Percentiles rank a stretch among this genome's conserved stretches.
Evolutionary conservation across 176 grass and related monocot genomes (phyloP).

Genomic region (Hsuehochloa calcarea): DNA sequence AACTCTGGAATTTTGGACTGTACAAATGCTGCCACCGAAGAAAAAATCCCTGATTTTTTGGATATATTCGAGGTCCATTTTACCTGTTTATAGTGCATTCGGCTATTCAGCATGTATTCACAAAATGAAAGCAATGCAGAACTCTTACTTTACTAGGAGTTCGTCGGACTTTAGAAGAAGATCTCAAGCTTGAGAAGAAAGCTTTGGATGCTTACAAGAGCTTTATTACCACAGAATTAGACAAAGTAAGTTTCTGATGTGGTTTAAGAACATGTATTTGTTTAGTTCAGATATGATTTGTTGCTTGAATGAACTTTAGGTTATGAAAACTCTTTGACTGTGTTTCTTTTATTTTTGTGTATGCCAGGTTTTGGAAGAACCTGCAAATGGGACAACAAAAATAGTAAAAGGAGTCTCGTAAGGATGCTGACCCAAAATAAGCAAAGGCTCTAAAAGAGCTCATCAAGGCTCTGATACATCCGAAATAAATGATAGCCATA

Average conservation of each 20-base stretch:
- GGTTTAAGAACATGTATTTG: constrained; percentile 11
- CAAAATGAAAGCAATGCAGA: constrained; percentile 56
- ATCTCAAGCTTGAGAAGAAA: constrained; percentile 77
- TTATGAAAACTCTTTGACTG: constrained; percentile 27
- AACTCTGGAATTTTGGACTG: constrained; percentile 7
- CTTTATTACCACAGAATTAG: constrained; percentile 67
- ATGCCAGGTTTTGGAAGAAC: constrained; percentile 65
- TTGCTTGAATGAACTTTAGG: constrained; percentile 19
- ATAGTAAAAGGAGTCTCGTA: constrained; percentile 42
- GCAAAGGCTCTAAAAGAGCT: constrained; percentile 61
- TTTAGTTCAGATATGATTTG: constrained; percentile 21
- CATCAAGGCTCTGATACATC: constrained; percentile 54
- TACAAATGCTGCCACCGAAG: not conserved
- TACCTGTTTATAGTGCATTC: constrained; percentile 26
- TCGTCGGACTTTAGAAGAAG: constrained; percentile 87
- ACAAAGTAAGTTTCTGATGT: constrained; percentile 50
- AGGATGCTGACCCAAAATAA: constrained; percentile 32
- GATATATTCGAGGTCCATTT: not conserved
- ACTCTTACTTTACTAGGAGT: constrained; percentile 76
- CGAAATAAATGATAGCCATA: constrained; percentile 53
- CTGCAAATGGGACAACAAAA: constrained; percentile 61
- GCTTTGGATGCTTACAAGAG: constrained; percentile 71
- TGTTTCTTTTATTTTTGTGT: constrained; percentile 23
- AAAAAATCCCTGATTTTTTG: not conserved
- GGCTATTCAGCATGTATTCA: constrained; percentile 23